These are phyloP conservation scores for Panaeolus cyanescens DNA, from an alignment of 768 basidiomycete genomes.

Conservation along the genomic window DNA sequence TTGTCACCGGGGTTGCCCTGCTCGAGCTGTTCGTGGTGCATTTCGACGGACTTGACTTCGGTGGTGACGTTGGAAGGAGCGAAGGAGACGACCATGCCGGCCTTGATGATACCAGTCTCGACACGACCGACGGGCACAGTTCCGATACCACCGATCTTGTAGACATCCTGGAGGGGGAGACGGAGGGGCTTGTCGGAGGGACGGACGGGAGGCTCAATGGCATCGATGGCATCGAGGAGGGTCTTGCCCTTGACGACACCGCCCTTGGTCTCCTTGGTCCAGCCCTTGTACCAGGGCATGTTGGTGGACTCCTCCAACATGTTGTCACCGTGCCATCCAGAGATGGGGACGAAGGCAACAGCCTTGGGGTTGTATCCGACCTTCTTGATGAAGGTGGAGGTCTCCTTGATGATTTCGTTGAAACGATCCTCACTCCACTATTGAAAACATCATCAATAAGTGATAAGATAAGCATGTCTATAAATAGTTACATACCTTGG, in stretches of 20 bases:
- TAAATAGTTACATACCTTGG: constrained; percentile 62
- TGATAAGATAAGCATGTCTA: neutral
- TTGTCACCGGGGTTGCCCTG: constrained; percentile 98
- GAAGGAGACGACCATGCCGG: constrained; percentile 98
- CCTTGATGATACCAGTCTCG: constrained; percentile 99
- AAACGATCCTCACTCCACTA: constrained; percentile 99
- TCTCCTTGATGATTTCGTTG: constrained; percentile 99
- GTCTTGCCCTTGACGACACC: constrained; percentile 98
- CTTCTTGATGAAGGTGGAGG: constrained; percentile 98
- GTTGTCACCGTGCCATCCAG: constrained; percentile 99
- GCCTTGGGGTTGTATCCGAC: constrained; percentile 99
- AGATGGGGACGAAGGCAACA: constrained; percentile 99
- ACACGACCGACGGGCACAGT: constrained; percentile 99
- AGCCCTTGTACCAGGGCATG: constrained; percentile 99
- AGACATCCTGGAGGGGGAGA: constrained; percentile 99
- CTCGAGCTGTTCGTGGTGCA: constrained; percentile 98
- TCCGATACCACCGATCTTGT: constrained; percentile 99
- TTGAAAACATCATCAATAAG: constrained; percentile 4
- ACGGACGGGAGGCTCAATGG: constrained; percentile 96
- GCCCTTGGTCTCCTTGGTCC: constrained; percentile 94
- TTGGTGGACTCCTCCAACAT: constrained; percentile 99
- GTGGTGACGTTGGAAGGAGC: constrained; percentile 98
- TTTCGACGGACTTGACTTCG: constrained; percentile 99
- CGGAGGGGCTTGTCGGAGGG: constrained; percentile 99
- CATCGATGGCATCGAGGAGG: constrained; percentile 98